These are phyloP conservation scores for Leishmania arabica DNA, from an alignment of 208 protist species.

Conservation along the genomic window DNA sequence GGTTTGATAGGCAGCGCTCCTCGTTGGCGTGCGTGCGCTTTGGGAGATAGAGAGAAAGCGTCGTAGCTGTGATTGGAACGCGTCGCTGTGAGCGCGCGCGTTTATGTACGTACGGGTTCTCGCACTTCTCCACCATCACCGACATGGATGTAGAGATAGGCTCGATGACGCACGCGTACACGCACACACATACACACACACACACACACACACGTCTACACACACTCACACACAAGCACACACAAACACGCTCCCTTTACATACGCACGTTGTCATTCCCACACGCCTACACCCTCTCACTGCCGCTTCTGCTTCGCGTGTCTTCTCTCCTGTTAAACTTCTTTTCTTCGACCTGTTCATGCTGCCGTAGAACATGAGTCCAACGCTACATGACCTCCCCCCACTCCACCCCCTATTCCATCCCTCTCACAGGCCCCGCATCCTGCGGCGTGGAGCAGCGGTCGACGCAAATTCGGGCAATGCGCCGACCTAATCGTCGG, in stretches of 20 bases:
- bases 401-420: neutral
- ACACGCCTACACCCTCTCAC: neutral
- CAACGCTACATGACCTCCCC: no score
- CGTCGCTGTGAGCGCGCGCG: neutral
- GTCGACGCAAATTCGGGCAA: no score
- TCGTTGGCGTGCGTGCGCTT: neutral
- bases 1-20: neutral
- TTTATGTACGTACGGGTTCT: neutral
- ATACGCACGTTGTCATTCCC: neutral
- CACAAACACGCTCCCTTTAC: no score
- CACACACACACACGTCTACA: no score
- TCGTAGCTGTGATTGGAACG: neutral
- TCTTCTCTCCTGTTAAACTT: neutral
- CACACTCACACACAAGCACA: no score
- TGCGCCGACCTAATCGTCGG: no score
- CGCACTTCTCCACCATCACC: neutral
- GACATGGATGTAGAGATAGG: neutral
- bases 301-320: neutral
- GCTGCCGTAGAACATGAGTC: no score
- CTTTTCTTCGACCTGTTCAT: neutral
- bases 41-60: neutral
- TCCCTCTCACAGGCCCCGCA: neutral
- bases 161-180: neutral
- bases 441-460: no score
- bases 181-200: neutral